These are phyloP conservation scores for Obba rivulosa DNA, from an alignment of 768 basidiomycete species.

Conservation along the genomic window DNA sequence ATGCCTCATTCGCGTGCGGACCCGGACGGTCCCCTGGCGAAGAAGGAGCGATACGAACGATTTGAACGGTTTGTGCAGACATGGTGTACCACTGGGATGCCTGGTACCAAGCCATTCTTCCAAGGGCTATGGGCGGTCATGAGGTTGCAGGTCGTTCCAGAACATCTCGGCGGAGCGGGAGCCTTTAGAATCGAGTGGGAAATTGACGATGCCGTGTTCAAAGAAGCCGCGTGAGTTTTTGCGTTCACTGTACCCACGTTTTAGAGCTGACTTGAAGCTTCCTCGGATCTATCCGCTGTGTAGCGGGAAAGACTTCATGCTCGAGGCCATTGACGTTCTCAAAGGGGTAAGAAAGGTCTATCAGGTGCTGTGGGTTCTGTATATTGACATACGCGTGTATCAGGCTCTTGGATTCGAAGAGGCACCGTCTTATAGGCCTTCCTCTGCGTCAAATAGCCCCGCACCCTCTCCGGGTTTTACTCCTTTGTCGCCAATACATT, in stretches of 20 bases:
- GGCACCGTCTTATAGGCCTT: conserved; percentile 26
- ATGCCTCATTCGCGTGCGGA: conserved; percentile 68
- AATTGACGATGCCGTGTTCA: conserved; percentile 90
- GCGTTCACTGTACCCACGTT: conserved; percentile 8
- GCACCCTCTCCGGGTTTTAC: conserved; percentile 29
- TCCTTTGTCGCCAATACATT: conserved; percentile 38
- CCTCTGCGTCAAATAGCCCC: conserved; percentile 19
- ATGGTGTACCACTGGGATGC: conserved; percentile 86
- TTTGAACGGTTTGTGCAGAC: conserved; percentile 69
- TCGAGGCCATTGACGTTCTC: conserved; percentile 82
- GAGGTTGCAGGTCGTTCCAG: conserved; percentile 76
- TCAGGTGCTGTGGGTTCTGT: no score
- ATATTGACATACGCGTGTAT: conserved; percentile 1
- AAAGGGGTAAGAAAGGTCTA: conserved; percentile 63
- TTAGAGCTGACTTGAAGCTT: conserved; percentile 13
- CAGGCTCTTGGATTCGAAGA: conserved; percentile 77
- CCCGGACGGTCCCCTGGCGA: conserved; percentile 56
- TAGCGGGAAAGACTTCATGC: conserved; percentile 93
- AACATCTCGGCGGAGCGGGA: conserved; percentile 78
- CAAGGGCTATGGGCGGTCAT: conserved; percentile 71
- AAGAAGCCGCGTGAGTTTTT: conserved; percentile 81
- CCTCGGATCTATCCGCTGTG: conserved; percentile 18
- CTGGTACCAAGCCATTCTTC: conserved; percentile 88
- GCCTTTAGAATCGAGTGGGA: conserved; percentile 76
- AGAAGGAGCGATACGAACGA: conserved; percentile 73